Base-by-base conservation (phyloP, 2,329 filamentous ascomycete species). In the Aspergillus ibericus region DNA sequence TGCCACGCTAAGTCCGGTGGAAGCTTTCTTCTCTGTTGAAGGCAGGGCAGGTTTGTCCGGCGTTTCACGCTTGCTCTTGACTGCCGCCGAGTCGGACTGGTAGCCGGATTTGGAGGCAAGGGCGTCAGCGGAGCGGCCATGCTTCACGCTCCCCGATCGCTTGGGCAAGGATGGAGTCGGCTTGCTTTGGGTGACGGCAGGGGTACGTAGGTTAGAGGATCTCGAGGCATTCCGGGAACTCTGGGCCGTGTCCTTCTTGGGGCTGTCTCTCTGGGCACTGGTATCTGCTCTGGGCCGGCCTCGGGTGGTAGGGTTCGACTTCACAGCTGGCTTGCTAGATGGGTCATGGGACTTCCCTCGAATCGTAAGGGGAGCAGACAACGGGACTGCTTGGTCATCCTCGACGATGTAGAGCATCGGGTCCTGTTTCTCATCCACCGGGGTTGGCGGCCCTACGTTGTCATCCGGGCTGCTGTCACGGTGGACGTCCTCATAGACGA, bases 381-480 rank as follows among this genome's bases (percentile, higher is more conserved):
- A 35, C 22, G 47, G 44, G 54, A 36, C 46, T 51, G 49, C 38
- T 22, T 55, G 58, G 15, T 42, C 52, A 32, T 56, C 51, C 29
- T 51, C 58, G 38, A 55, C 42, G 29, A 55, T 32, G n/a, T 56
- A 55, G 47, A 55, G 55, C 22, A 59, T 27, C 15, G 61, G 67
- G 47, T 69, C 65, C 25, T 64, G 59, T 55, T 59, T 48, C 20
- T 57, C 53, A 51, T 46, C 36, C n/a, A 68, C 66, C 55, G 71
- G 68, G 7, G 70, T 74, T 32, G 58, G 55, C 44, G 64, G 70
- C 16, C 67, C 67, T 32, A 61, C 55, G 36, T 67, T 70, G 34
- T 71, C 69, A 51, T 68, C 65, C 9, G 72, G 70, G 35, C 63
- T 50, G 59, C 62, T 66, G 40, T 58, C 66, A 27, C 66, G 59